Base-by-base conservation (phyloP, 2,329 filamentous ascomycete genomes). In the Aureobasidium sp. region DNA sequence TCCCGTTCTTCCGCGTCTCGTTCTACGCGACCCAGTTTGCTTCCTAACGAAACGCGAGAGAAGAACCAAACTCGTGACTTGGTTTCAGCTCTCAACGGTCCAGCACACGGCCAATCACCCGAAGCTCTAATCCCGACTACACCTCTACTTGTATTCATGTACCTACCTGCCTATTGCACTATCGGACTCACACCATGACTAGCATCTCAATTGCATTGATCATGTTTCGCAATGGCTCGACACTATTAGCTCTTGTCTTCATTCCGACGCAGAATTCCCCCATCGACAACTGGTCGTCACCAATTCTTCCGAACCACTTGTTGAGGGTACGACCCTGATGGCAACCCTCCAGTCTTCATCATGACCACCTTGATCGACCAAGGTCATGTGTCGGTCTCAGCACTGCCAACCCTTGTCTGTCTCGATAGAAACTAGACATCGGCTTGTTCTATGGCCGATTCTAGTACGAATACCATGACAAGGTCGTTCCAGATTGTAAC, bases 71-170 rank as follows among this genome's bases (percentile, higher is more conserved):
- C 51, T 31, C 51, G 51, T 55, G 51, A 55, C 51, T 17, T 22
- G 51, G 51, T 55, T 55, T 42, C 51, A 52, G 31, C 25, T 55
- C 8, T 22, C 37, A 55, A 55, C 51, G 51, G 25, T 55, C 51
- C 8, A 11, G 20, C 5, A 27, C 22, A 27, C 49, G 22, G 51
- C 37, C 36, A 42, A 55, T 42, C 27, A 25, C 3, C 36, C 37
- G 36, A 29, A 55, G 36, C 37, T 27, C 51, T 55, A 55, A 42
- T 31, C 14, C 14, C 37, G 25, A 41, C 51, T 55, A 31, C 51
- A 55, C 51, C 51, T 55, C 51, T 55, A 7, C n/a, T 22, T 29
- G 9, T 5, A 34, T 1, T 34, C 31, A 9, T 11, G 31, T 39
- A n/a, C 11, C 12, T 27, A 34, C 31, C 15, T 27, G 5, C 14